These are phyloP conservation scores for Cercospora sesami DNA, from an alignment of 2,329 filamentous ascomycete species.

Conservation along the genomic window DNA sequence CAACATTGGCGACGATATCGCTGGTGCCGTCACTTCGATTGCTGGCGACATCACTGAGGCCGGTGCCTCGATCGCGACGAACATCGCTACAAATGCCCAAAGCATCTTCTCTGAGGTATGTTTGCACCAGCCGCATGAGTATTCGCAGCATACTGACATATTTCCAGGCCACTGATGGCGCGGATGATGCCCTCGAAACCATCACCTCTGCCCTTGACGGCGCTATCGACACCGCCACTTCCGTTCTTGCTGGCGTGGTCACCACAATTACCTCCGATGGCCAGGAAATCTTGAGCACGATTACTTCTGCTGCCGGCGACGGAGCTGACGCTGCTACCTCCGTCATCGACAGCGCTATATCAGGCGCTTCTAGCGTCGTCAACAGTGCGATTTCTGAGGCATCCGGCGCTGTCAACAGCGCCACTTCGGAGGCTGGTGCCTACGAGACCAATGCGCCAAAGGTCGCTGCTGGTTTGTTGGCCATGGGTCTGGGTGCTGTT, in stretches of 20 bases:
- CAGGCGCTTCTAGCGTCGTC: constrained; percentile 16
- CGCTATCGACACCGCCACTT: constrained; percentile 11
- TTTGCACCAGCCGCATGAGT: background rate
- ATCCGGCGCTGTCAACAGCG: constrained; percentile 10
- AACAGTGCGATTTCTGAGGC: constrained; percentile 13
- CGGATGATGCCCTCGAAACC: constrained; percentile 14
- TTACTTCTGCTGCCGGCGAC: constrained; percentile 20
- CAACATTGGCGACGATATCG: constrained; percentile 21
- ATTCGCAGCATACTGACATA: background rate
- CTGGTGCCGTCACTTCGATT: constrained; percentile 20
- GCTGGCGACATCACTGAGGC: constrained; percentile 15
- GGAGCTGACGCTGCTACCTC: background rate
- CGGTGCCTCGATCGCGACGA: constrained; percentile 8
- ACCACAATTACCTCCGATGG: constrained; percentile 21
- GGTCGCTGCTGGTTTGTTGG: constrained; percentile 35
- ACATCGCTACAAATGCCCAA: constrained; percentile 19
- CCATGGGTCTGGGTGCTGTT: constrained; percentile 37
- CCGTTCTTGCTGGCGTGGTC: constrained; percentile 18
- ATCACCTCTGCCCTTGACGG: constrained; percentile 13
- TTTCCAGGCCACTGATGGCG: constrained; percentile 18
- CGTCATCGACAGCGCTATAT: constrained; percentile 22
- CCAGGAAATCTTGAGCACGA: constrained; percentile 26
- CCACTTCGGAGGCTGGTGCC: constrained; percentile 23
- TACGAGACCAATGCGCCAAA: constrained; percentile 29
- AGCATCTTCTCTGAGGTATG: constrained; percentile 12